Percentiles rank a stretch among this genome's conserved stretches.
Conservation (phyloP, 768 basidiomycete genomes). For the Paxillus involutus region DNA sequence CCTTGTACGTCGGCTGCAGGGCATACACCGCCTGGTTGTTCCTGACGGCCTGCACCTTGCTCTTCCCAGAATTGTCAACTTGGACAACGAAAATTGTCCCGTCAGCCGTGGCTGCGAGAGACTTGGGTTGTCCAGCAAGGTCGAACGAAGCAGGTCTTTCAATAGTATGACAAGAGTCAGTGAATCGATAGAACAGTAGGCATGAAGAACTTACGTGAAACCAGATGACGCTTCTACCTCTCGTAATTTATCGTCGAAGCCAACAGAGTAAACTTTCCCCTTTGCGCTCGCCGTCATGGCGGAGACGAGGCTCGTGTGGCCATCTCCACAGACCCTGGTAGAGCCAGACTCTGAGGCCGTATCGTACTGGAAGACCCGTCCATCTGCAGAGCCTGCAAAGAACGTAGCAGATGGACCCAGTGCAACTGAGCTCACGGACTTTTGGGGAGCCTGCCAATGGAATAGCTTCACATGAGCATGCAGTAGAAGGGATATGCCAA, state of each 20-base stretch:
- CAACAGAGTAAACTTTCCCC: slow-evolving; percentile 65
- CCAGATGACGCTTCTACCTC: slow-evolving; percentile 51
- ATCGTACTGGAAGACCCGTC: slow-evolving; percentile 68
- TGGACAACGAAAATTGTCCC: slow-evolving; percentile 58
- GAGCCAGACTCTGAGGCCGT: slow-evolving; percentile 23
- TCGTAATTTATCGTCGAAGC: slow-evolving; percentile 77
- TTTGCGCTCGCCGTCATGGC: slow-evolving; percentile 49
- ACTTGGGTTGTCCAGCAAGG: slow-evolving; percentile 65
- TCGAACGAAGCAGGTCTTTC: slow-evolving; percentile 51
- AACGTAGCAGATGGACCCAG: slow-evolving; percentile 56
- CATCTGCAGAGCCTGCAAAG: slow-evolving; percentile 79
- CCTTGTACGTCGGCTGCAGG: slow-evolving; percentile 48
- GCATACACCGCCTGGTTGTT: slow-evolving; percentile 68
- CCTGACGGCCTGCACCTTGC: slow-evolving; percentile 60
- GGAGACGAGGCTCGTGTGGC: slow-evolving; percentile 71
- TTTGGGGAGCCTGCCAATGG: slow-evolving; percentile 70
- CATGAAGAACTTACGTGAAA: slow-evolving; percentile 39
- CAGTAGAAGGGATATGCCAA: background rate
- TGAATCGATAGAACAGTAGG: slow-evolving; percentile 39
- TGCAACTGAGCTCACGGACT: slow-evolving; percentile 67
- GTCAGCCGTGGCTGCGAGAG: slow-evolving; percentile 57
- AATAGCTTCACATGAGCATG: background rate
- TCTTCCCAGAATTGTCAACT: slow-evolving; percentile 45
- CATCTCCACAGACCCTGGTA: slow-evolving; percentile 55
- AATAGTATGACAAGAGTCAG: background rate